Base-by-base conservation (phyloP, 768 basidiomycete species). In the Suillus subaureus region DNA sequence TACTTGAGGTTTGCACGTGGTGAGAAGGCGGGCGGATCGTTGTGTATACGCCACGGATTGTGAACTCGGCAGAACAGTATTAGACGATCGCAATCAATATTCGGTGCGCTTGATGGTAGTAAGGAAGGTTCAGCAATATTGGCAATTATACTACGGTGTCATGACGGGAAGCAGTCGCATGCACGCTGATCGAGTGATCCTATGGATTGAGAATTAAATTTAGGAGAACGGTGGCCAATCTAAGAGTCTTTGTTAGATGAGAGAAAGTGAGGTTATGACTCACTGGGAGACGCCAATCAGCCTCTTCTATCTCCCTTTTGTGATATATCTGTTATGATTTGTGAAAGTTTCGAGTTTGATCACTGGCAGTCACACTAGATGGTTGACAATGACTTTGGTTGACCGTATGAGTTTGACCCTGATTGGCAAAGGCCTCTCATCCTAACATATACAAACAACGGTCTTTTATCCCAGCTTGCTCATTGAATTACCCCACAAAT, bases 381-480 rank as follows among this genome's bases (percentile, higher is more conserved):
- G n/a, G n/a, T n/a, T n/a, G n/a, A n/a, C n/a, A n/a, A n/a, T 9
- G 15, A 16, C 26, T 23, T 15, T 23, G 13, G 13, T 43, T 3
- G 15, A 16, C 26, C 49, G 4, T 26, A 28, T 18, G 28, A 54
- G 31, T 55, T 55, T 55, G 33, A 6, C 3, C 54, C 54, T 35
- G 12, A 55, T 55, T 55, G 31, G 54, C 54, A 55, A 55, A 35
- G 12, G 54, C 54, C 21, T 55, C 31, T 55, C 31, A 58, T 54
- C 40, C 28, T 58, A 57, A 63, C 15, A 63, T 21, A 43, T 9
- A 42, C 63, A 64, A 58, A 43, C 60, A 40, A 64, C 57, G 26
- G n/a, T n/a, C n/a, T n/a, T n/a, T n/a, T n/a, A n/a, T n/a, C n/a
- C n/a, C n/a, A n/a, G n/a, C n/a, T n/a, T n/a, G n/a, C n/a, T n/a